phyloP scores from a whole-genome alignment of 2,329 filamentous ascomycete species.

The Ophiostoma perfectum region DNA sequence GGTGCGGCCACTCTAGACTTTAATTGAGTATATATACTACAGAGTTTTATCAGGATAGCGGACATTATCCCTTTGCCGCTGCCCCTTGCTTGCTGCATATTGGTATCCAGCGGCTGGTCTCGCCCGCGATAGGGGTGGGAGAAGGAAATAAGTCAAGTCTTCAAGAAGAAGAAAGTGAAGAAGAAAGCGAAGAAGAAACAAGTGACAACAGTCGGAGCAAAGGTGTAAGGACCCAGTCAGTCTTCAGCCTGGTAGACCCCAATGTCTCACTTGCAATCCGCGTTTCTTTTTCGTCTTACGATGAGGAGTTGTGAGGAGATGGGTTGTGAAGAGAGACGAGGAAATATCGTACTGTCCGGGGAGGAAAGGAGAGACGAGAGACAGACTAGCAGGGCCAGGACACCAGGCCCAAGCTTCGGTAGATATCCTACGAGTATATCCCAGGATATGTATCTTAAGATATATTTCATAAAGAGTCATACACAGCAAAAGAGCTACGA shows the following conservation, averaged over 20 bases:
- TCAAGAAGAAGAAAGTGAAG: too few relatives aligned
- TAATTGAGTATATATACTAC: too few relatives aligned
- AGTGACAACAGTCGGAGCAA: not conserved
- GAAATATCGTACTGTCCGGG: not conserved
- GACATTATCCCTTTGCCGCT: slow-evolving; percentile 5
- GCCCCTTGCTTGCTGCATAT: not conserved
- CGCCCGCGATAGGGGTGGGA: not conserved
- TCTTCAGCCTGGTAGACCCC: slow-evolving; percentile 1
- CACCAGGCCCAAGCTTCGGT: slow-evolving; percentile 1
- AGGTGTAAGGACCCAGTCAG: not conserved
- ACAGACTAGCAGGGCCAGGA: not conserved
- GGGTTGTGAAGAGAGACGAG: not conserved
- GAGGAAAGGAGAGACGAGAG: not conserved
- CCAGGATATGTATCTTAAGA: not conserved
- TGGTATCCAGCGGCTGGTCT: not conserved
- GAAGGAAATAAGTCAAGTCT: too few relatives aligned
- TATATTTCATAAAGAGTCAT: not conserved
- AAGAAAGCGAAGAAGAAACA: too few relatives aligned
- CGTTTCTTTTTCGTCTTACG: not conserved
- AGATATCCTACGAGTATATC: not conserved
- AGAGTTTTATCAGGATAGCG: not conserved
- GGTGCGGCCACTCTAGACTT: not conserved
- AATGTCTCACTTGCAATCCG: not conserved
- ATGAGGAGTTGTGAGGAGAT: not conserved
- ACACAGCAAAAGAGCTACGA: not conserved